Conservation (phyloP, 2,329 filamentous ascomycete species). For the Colletotrichum brevisporum region DNA sequence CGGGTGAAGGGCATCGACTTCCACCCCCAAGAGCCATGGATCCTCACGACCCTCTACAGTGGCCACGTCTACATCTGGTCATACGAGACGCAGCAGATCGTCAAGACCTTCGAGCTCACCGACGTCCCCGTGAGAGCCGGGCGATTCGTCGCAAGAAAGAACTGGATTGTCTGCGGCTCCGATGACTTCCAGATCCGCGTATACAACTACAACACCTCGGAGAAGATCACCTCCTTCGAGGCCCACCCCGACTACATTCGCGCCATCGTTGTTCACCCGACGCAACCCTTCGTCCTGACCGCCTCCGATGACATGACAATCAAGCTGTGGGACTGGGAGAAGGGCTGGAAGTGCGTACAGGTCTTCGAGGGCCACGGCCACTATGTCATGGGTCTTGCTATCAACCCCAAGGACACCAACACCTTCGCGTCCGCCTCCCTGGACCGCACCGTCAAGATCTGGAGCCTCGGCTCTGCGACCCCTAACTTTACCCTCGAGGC, state of each 20-base stretch:
- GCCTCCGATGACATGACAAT: slow-evolving; percentile 99
- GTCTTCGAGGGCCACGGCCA: slow-evolving; percentile 97
- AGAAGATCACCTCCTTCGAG: slow-evolving; percentile 98
- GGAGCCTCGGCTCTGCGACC: slow-evolving; percentile 93
- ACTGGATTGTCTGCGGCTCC: slow-evolving; percentile 97
- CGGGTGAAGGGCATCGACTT: slow-evolving; percentile 98
- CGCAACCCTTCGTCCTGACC: slow-evolving; percentile 94
- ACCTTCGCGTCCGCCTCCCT: slow-evolving; percentile 93
- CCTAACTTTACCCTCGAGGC: slow-evolving; percentile 98
- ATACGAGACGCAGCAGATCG: slow-evolving; percentile 94
- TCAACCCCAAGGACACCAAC: slow-evolving; percentile 98
- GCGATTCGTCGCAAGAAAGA: slow-evolving; percentile 97
- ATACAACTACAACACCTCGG: slow-evolving; percentile 99
- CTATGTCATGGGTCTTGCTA: slow-evolving; percentile 96
- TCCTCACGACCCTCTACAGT: slow-evolving; percentile 92
- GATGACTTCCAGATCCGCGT: slow-evolving; percentile 86
- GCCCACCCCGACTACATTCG: slow-evolving; percentile 99
- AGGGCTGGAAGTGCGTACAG: slow-evolving; percentile 97
- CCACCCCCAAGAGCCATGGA: slow-evolving; percentile 96
- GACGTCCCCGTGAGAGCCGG: slow-evolving; percentile 98
- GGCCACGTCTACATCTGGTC: slow-evolving; percentile 99
- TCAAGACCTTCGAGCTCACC: slow-evolving; percentile 99
- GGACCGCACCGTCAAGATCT: slow-evolving; percentile 97
- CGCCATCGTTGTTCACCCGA: slow-evolving; percentile 94
- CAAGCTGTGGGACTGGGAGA: slow-evolving; percentile 99